A percentile compares a stretch with the other conserved stretches of the same genome.
These are phyloP conservation scores for Cyclocybe cylindracea DNA, from an alignment of 768 basidiomycete species.

Conservation along the genomic window DNA sequence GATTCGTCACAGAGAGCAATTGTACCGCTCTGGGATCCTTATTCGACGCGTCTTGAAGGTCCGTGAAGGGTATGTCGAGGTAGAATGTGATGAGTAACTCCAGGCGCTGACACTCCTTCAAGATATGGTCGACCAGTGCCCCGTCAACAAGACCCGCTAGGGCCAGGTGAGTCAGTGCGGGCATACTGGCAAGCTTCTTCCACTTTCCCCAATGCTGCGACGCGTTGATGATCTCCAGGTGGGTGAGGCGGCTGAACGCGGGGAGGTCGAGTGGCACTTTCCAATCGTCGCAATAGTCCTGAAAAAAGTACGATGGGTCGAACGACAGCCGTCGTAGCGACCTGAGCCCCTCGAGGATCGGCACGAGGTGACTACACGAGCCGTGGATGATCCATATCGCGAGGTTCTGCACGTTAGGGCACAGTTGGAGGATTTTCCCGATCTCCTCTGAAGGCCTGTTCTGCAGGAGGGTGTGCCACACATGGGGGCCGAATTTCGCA, in stretches of 20 bases:
- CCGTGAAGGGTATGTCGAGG: not conserved
- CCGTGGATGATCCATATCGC: slow-evolving; percentile 11
- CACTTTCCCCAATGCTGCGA: slow-evolving; percentile 14
- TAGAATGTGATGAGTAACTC: slow-evolving; percentile 15
- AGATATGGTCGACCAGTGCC: slow-evolving; percentile 10
- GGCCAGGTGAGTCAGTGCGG: slow-evolving; percentile 17
- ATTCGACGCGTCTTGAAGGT: slow-evolving; percentile 4
- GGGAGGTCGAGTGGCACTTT: slow-evolving; percentile 10
- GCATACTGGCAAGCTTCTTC: slow-evolving; percentile 14
- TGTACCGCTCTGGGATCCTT: slow-evolving; percentile 14
- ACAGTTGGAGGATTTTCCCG: slow-evolving; percentile 1
- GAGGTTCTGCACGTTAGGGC: slow-evolving; percentile 10
- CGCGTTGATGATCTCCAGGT: slow-evolving; percentile 20
- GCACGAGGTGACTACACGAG: slow-evolving; percentile 1
- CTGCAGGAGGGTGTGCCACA: slow-evolving; percentile 5
- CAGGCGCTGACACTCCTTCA: slow-evolving; percentile 8
- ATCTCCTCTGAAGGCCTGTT: slow-evolving; percentile 6
- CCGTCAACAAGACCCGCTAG: slow-evolving; percentile 13
- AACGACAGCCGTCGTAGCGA: slow-evolving; percentile 8
- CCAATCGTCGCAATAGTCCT: slow-evolving; percentile 7
- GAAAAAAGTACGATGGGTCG: slow-evolving; percentile 15
- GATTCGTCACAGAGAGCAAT: slow-evolving; percentile 11
- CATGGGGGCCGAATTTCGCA: slow-evolving; percentile 1
- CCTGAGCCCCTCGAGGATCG: not conserved
- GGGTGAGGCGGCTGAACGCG: slow-evolving; percentile 13